Percentiles rank a stretch among this genome's conserved stretches.
These are phyloP conservation scores for Saccharomyces paradoxus DNA, from an alignment of 805 yeast genomes.

Conservation along the genomic window DNA sequence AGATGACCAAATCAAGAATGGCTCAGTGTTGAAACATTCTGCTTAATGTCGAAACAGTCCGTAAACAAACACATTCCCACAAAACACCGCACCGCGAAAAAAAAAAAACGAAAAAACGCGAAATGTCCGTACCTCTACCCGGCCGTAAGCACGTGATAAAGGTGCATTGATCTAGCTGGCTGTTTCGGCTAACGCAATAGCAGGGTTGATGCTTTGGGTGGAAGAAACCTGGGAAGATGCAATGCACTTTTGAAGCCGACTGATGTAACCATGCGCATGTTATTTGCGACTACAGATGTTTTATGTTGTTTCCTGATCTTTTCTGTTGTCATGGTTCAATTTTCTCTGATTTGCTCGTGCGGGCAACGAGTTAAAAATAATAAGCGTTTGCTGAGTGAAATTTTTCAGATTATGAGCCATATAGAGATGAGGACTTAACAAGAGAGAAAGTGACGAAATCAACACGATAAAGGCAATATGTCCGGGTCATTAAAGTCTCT, in stretches of 20 bases:
- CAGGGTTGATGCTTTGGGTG: neutral
- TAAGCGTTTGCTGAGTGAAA: neutral
- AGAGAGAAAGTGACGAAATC: neutral
- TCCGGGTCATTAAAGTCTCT: constrained; percentile 38
- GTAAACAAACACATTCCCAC: neutral
- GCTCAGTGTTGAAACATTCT: neutral
- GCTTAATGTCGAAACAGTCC: neutral
- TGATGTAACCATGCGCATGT: neutral
- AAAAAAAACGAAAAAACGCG: neutral
- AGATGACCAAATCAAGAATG: neutral
- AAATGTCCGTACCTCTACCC: neutral
- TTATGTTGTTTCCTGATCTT: neutral
- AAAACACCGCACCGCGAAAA: neutral
- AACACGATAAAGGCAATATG: neutral
- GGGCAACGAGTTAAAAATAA: neutral
- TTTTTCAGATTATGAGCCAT: neutral
- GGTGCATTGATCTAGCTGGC: neutral
- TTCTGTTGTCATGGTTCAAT: neutral
- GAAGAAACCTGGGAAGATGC: neutral
- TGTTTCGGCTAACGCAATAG: neutral
- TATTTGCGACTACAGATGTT: neutral
- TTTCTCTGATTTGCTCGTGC: neutral
- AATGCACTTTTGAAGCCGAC: neutral
- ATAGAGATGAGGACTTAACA: neutral
- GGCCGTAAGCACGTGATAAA: neutral